A percentile compares a stretch with the other conserved stretches of the same genome.
Conservation (phyloP, 306 rosid species). For the Cucurbita pepo region DNA sequence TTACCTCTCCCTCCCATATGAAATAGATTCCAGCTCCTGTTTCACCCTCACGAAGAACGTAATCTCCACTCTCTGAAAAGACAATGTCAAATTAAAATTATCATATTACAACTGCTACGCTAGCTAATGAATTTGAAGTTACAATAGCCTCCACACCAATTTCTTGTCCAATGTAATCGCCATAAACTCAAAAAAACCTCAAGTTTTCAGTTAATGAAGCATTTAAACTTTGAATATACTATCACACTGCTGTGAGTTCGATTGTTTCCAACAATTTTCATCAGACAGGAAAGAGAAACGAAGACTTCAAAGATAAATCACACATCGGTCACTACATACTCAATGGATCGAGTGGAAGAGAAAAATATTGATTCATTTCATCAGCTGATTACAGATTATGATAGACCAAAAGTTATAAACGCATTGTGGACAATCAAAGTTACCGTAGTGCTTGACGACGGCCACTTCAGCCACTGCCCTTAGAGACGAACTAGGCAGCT, state of each 20-base stretch:
- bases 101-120: neutral
- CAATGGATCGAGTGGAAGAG: neutral
- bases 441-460: slow-evolving; percentile 45
- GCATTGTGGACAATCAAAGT: neutral
- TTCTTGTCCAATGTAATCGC: neutral
- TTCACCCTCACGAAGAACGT: slow-evolving; percentile 71
- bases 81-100: neutral
- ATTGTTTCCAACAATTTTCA: neutral
- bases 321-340: neutral
- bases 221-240: neutral
- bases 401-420: neutral
- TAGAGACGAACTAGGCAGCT: slow-evolving; percentile 61
- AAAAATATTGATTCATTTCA: neutral
- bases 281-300: neutral
- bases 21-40: slow-evolving; percentile 69
- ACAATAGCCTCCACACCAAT: neutral
- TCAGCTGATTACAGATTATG: neutral
- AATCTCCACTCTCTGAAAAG: slow-evolving; percentile 41
- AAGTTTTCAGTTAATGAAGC: neutral
- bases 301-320: neutral
- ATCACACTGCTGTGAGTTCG: neutral
- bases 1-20: slow-evolving; percentile 91
- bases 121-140: neutral
- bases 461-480: slow-evolving; percentile 47
- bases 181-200: neutral